Evolutionary conservation across 2,329 filamentous ascomycete species (phyloP).

Genomic region (Arachnopeziza araneosa): DNA sequence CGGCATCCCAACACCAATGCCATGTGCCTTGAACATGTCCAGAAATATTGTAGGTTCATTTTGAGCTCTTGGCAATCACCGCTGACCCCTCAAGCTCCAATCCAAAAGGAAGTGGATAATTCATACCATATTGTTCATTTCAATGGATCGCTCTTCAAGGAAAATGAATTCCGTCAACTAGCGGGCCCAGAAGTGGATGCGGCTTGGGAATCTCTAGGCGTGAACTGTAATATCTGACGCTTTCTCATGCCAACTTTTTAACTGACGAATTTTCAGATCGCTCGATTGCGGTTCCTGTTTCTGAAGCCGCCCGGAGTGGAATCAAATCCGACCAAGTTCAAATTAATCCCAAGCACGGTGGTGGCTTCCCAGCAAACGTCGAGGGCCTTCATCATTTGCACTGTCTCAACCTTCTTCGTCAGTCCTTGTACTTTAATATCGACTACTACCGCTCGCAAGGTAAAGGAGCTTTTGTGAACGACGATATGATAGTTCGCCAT

Average conservation of each 20-base stretch:
- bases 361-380: slow-evolving; percentile 44
- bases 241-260: neutral
- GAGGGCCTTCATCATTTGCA: slow-evolving; percentile 45
- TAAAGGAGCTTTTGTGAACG: slow-evolving; percentile 43
- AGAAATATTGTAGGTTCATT: slow-evolving; percentile 21
- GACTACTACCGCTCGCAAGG: slow-evolving; percentile 43
- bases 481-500: slow-evolving; percentile 41
- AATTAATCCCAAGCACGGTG: slow-evolving; percentile 44
- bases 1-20: slow-evolving; percentile 8
- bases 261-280: slow-evolving; percentile 29
- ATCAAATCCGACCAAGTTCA: slow-evolving; percentile 44
- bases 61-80: neutral
- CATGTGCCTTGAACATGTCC: slow-evolving; percentile 17
- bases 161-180: slow-evolving; percentile 44
- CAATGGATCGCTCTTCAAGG: slow-evolving; percentile 48
- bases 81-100: slow-evolving; percentile 24
- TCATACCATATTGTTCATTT: slow-evolving; percentile 39
- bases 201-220: slow-evolving; percentile 46
- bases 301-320: slow-evolving; percentile 37
- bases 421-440: slow-evolving; percentile 47
- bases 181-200: slow-evolving; percentile 45
- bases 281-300: slow-evolving; percentile 35
- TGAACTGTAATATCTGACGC: slow-evolving; percentile 36
- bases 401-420: slow-evolving; percentile 49
- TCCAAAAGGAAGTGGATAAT: slow-evolving; percentile 37